phyloP scores from a whole-genome alignment of 1,139 yeast species.

The Sugiyamaella paludigena region DNA sequence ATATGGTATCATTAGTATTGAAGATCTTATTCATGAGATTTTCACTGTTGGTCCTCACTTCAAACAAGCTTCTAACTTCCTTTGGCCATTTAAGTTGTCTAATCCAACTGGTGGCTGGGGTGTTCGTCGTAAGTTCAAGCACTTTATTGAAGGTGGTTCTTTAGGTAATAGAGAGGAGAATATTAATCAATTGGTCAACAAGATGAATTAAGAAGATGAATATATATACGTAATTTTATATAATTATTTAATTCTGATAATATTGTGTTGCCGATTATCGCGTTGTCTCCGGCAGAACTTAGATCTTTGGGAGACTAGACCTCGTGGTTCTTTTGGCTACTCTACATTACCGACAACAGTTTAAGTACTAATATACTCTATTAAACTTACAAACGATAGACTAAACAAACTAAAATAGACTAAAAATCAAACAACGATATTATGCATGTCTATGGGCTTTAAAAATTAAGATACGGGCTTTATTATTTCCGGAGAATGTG shows the following conservation, averaged over 20 bases:
- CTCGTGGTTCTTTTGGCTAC: background rate
- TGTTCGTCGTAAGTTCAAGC: constrained; percentile 98
- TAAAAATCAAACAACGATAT: no score
- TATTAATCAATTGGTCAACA: constrained; percentile 97
- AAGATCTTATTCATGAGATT: constrained; percentile 98
- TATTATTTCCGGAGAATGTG: no score
- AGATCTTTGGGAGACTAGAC: no score
- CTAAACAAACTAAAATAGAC: no score
- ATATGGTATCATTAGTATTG: constrained; percentile 95
- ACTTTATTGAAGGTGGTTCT: constrained; percentile 99
- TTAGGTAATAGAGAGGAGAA: constrained; percentile 99
- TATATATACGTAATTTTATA: constrained; percentile 43
- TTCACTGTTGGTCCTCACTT: constrained; percentile 99
- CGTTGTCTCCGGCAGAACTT: background rate
- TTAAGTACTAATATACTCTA: no score
- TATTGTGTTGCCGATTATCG: background rate
- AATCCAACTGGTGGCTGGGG: constrained; percentile 99
- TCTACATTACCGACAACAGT: background rate
- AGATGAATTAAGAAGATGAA: constrained; percentile 62
- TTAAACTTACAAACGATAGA: no score
- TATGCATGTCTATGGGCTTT: background rate
- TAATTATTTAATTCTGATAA: background rate
- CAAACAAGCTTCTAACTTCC: constrained; percentile 99
- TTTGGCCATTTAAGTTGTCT: constrained; percentile 99
- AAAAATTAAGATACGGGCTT: no score